Base-by-base conservation (phyloP, 1,284 basidiomycete species). In the Rhizoctonia solani region DNA sequence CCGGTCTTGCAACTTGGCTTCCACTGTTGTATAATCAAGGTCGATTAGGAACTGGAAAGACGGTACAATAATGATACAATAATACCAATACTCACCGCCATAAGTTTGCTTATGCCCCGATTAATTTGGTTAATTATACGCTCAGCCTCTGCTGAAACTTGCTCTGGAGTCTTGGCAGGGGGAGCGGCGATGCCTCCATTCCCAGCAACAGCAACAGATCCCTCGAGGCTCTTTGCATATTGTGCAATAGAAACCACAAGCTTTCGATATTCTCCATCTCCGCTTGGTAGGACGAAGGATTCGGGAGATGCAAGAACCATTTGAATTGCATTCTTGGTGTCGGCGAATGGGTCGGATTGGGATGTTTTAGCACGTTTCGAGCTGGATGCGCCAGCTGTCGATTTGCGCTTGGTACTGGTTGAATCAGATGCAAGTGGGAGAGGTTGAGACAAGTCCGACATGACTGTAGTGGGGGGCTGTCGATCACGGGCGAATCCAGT, bases 171-270 rank as follows among this genome's bases (percentile, higher is more conserved):
- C 11, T 59, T 59, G 1, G 44, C 44, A 19, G 56, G 30, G 19
- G 55, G 55, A 27, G 41, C 55, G 16, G 55, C 25, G 11, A 46
- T 23, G 16, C 55, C 55, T 23, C 29, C 34, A 16, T n/a, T 59
- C 3, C 29, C 44, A 23, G 44, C 56, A 9, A 59, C 46, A 3
- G 58, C 58, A 19, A 63, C 47, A 29, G 32, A 39, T 29, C 47
- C 58, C 32, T 63, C 58, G 9, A 63, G 21, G 13, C 58, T 63
- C 39, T 52, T 63, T 11, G 46, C 58, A 23, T 63, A 63, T 19
- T 52, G 34, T 4, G 47, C 29, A 6, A 63, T 19, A 37, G 30
- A 25, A 21, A 52, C 13, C 1, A 63, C 34, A 4, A 47, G n/a
- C 1, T n/a, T 25, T 13, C 58, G 11, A 2, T 50, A 16, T 1